Base-by-base conservation (phyloP, 1,284 basidiomycete species). In the Taiwanofungus camphoratus region DNA sequence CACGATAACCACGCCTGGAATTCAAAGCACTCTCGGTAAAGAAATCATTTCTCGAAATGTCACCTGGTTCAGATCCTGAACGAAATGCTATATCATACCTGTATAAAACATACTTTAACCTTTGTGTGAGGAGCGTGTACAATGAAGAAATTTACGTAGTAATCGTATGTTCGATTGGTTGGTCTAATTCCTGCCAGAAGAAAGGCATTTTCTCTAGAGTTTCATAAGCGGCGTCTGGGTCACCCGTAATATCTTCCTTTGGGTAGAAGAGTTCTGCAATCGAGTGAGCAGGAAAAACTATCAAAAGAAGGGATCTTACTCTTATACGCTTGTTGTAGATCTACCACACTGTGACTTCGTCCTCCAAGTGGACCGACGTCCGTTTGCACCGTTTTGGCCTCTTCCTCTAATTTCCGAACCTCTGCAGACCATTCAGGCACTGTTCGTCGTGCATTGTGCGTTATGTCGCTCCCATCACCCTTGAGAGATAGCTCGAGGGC, bases 1-100 rank as follows among this genome's bases (percentile, higher is more conserved):
- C 74, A 35, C 71, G 71, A 57, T 73, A 79, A 4, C 73, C 76
- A 38, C 71, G 61, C 11, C 60, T 62, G 6, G 74, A 73, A 47
- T 74, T 73, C 31, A 83, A 57, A 8, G 63, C 53, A 49, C 67
- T 72, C 8, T 70, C 69, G 0, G 76, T 68, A 19, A 85, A 60
- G 52, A 85, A 82, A 52, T 79, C 75, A 2, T 78, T 66, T 41
- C 76, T 66, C 1, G 70, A 67, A 2, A 59, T 45, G 13, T 66
- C 50, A 5, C 44, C 34, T 0, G 74, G 73, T 48, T 76, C 74
- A 13, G 70, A 64, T 6, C 73, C 74, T 20, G 74, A 65, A 27
- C 71, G 68, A 49, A 79, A 74, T 2, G 74, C 65, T 23, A 83
- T 60, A 53, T 89, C 86, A 50, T 72, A 77, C 13, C 86, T 88